A percentile compares a stretch with the other conserved stretches of the same genome.
Conservation (phyloP, 2,329 filamentous ascomycete species). For the Cordyceps farinosa region DNA sequence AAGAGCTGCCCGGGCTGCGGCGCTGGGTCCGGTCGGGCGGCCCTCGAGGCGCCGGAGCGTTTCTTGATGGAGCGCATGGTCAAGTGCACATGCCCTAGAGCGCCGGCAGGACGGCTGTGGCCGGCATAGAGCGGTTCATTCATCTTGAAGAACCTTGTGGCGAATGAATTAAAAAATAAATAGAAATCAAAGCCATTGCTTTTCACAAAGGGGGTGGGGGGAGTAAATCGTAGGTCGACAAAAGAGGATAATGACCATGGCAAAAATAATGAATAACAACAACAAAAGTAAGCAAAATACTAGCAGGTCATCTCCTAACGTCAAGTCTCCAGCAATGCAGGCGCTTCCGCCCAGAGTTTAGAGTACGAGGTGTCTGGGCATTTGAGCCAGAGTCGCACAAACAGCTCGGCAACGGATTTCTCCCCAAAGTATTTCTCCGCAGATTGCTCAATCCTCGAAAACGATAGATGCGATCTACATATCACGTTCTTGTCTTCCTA, state of each 20-base stretch:
- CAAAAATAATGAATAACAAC: background rate
- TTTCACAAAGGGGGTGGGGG: background rate
- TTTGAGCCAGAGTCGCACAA: too few relatives aligned
- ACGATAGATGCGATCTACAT: background rate
- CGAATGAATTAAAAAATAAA: background rate
- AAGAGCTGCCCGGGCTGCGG: slow-evolving; percentile 4
- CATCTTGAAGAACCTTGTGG: background rate
- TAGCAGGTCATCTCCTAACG: background rate
- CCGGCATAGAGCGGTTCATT: background rate
- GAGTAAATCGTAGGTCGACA: too few relatives aligned
- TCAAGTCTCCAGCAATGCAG: background rate
- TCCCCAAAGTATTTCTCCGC: too few relatives aligned
- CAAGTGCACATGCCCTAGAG: background rate
- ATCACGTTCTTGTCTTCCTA: background rate
- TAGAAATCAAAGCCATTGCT: background rate
- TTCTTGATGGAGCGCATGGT: background rate
- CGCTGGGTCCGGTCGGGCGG: background rate
- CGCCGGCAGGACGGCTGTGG: slow-evolving; percentile 1
- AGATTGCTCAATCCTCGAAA: too few relatives aligned
- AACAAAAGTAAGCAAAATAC: background rate
- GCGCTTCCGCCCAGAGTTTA: background rate
- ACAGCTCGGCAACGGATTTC: too few relatives aligned
- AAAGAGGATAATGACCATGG: too few relatives aligned
- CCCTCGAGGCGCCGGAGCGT: background rate
- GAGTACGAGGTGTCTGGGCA: background rate